A percentile compares a stretch with the other conserved stretches of the same genome.
phyloP scores from a whole-genome alignment of 2,329 filamentous ascomycete species.

The Xylaria digitata region DNA sequence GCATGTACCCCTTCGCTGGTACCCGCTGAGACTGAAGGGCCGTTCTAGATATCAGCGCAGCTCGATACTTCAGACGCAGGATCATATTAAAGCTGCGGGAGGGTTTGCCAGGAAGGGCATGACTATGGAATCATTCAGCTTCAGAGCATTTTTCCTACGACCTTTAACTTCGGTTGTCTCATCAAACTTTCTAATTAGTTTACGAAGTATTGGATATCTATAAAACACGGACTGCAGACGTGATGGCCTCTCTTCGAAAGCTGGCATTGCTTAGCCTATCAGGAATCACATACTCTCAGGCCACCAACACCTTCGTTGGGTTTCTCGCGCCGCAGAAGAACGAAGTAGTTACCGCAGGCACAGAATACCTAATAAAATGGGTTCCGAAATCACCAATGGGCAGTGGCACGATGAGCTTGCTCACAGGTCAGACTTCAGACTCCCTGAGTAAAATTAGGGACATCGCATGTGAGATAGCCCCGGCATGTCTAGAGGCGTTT shows the following conservation, averaged over 20 bases:
- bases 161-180: not conserved
- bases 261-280: not conserved
- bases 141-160: not conserved
- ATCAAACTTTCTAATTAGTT: not conserved
- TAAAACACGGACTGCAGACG: not conserved
- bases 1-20: not conserved
- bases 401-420: slow-evolving; percentile 1
- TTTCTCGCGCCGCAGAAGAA: not conserved
- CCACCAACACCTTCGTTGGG: not conserved
- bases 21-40: not conserved
- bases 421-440: slow-evolving; percentile 7
- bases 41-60: too few relatives aligned
- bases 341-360: not conserved
- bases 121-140: not conserved
- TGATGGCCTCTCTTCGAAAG: not conserved
- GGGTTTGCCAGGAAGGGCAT: not conserved
- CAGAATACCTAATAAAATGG: slow-evolving; percentile 13
- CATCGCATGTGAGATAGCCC: not conserved
- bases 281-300: not conserved
- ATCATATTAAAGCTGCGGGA: too few relatives aligned
- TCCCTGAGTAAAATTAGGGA: not conserved
- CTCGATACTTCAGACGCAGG: too few relatives aligned
- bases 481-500: not conserved
- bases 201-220: too few relatives aligned
- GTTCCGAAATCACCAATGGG: not conserved